Evolutionary conservation across 1,284 basidiomycete species (phyloP), one percentile per base, ranked within the genome.

Genomic region (Boletus semigastroideus): DNA sequence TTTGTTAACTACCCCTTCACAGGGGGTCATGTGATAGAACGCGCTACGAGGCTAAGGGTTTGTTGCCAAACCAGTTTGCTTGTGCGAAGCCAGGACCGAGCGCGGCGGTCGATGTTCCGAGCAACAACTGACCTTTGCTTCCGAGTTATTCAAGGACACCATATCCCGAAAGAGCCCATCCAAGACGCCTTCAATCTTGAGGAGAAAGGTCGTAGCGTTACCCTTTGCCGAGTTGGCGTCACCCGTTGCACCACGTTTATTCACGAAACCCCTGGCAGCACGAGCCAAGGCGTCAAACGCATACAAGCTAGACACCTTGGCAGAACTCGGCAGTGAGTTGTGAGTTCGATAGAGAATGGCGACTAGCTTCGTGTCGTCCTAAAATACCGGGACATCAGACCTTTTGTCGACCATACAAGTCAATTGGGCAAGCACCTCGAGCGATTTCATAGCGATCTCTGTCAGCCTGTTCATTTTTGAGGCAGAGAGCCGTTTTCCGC

Each of bases 271-370:
- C 56, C 83, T 79, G n/a, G 91, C 91, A 16, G 87, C 91, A 51
- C 94, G 84, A 41, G 90, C 82, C 55, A 97, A 78, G 16, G 93
- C 90, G 72, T 97, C 94, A 67, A 97, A 91, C 40, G 87, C 84
- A 71, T 97, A 97, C 51, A 97, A 76, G 71, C 90, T 92, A 42
- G 82, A 84, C 54, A 94, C 82, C 66, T 96, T 94, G 56, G 78
- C 72, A 17, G 78, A 66, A 11, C 80, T 69, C 4, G 83, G 74
- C 27, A 95, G 76, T 11, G 83, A 82, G 67, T 87, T 90, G 74
- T 96, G 93, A 13, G 87, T 87, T 48, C 88, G 86, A 69, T 90
- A 94, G 38, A 97, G 78, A 48, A 84, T 79, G 28, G 92, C 90
- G 44, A 96, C 89, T 49, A 96, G 76, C 62, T 90, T 83, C 8